phyloP scores from a whole-genome alignment of 1,284 basidiomycete genomes.

The Waitea zeae region DNA sequence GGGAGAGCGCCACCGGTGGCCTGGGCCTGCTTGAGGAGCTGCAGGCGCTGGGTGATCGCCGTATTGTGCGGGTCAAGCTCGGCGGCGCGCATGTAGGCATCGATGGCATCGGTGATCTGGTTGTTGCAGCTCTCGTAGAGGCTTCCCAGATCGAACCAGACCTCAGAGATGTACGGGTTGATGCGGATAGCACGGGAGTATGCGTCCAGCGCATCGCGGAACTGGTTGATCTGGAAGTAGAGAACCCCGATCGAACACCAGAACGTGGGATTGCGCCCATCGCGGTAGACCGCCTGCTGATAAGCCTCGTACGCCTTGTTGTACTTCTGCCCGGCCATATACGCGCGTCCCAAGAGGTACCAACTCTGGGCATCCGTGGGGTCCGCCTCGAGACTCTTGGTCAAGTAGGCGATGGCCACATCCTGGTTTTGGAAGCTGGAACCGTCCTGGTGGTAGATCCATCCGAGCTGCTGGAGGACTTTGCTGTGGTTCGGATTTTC shows the following conservation, averaged over 20 bases:
- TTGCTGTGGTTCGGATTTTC: conserved; percentile 94
- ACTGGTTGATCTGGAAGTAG: conserved; percentile 99
- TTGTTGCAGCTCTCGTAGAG: conserved; percentile 99
- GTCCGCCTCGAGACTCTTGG: conserved; percentile 88
- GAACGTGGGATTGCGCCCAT: conserved; percentile 96
- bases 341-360: conserved; percentile 95
- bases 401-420: conserved; percentile 83
- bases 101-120: conserved; percentile 96
- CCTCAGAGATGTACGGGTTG: conserved; percentile 98
- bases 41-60: conserved; percentile 64
- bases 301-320: conserved; percentile 99
- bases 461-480: conserved; percentile 94
- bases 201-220: conserved; percentile 93
- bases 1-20: conserved; percentile 64
- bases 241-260: conserved; percentile 99
- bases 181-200: conserved; percentile 97
- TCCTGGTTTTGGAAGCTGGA: conserved; percentile 94
- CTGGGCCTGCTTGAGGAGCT: conserved; percentile 67
- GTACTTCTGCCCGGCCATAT: conserved; percentile 98
- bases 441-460: conserved; percentile 92
- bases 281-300: conserved; percentile 96
- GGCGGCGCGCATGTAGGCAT: conserved; percentile 86
- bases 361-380: conserved; percentile 95
- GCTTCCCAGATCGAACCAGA: conserved; percentile 97
- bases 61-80: conserved; percentile 77